phyloP scores from a whole-genome alignment of 768 basidiomycete species.

The Mycena galopus region DNA sequence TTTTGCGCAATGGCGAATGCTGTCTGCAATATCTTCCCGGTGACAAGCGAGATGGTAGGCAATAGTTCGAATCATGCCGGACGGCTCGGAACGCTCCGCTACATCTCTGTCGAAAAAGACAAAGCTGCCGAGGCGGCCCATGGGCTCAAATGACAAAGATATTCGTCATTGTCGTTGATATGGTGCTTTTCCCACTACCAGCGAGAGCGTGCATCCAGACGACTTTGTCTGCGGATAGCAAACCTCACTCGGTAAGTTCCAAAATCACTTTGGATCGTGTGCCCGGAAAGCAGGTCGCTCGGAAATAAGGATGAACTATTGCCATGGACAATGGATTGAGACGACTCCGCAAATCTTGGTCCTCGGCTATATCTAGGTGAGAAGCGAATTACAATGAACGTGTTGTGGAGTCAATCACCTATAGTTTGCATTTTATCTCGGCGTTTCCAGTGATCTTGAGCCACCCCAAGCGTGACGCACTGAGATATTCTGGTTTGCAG shows the following conservation, averaged over 20 bases:
- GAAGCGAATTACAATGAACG: background rate
- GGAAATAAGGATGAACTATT: background rate
- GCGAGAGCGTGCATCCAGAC: constrained; percentile 17
- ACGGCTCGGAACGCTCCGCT: constrained; percentile 44
- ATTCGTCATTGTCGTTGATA: constrained; percentile 51
- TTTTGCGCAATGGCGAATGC: constrained; percentile 42
- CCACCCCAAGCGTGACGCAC: background rate
- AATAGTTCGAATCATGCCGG: constrained; percentile 48
- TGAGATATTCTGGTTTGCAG: background rate
- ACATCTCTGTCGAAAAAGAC: constrained; percentile 50
- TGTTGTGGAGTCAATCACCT: background rate
- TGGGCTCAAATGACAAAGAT: constrained; percentile 46
- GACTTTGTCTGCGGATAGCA: background rate
- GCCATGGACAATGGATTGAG: constrained; percentile 7
- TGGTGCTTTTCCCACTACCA: constrained; percentile 49
- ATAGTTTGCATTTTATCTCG: background rate
- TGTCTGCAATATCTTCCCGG: constrained; percentile 44
- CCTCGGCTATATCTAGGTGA: background rate
- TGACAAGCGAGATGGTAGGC: constrained; percentile 51
- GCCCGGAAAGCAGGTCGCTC: background rate
- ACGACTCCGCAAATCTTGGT: background rate
- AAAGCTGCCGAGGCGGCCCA: constrained; percentile 52
- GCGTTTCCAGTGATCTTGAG: background rate
- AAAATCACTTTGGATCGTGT: constrained; percentile 5
- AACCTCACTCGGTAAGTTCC: constrained; percentile 6